phyloP scores from a whole-genome alignment of 202 grass and related monocot genomes.

The Hordeum pubiflorum region DNA sequence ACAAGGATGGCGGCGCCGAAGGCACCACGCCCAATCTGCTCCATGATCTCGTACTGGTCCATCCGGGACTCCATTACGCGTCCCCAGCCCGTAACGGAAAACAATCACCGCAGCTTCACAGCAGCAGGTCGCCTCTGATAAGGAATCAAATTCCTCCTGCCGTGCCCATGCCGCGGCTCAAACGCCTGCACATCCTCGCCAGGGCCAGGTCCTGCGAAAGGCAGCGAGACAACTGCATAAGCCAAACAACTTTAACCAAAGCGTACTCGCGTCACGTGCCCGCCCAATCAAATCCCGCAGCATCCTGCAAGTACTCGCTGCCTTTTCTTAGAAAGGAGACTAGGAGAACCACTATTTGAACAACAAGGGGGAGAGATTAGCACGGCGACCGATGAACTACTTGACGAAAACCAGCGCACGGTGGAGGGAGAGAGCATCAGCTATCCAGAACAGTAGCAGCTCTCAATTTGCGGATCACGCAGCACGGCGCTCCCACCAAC shows the following conservation, averaged over 20 bases:
- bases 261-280: constrained; percentile 37
- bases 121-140: not conserved
- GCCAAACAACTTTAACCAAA: constrained; percentile 28
- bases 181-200: constrained; percentile 8
- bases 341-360: not conserved
- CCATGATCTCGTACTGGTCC: constrained; percentile 98
- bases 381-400: constrained; percentile 25
- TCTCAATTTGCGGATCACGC: not conserved
- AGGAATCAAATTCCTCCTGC: constrained; percentile 14
- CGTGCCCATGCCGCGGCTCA: constrained; percentile 1
- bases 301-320: not conserved
- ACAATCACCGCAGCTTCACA: not conserved
- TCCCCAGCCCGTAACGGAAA: not conserved
- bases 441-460: constrained; percentile 13
- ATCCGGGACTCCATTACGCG: constrained; percentile 77
- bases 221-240: constrained; percentile 26
- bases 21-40: constrained; percentile 87
- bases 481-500: constrained; percentile 17
- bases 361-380: not conserved
- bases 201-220: constrained; percentile 23
- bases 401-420: not conserved
- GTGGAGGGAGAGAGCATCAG: not conserved
- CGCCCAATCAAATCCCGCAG: constrained; percentile 7
- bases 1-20: constrained; percentile 95
- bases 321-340: constrained; percentile 26